These are phyloP conservation scores for Tuctoria greenei DNA, from an alignment of 176 grass and related monocot species.

Conservation along the genomic window DNA sequence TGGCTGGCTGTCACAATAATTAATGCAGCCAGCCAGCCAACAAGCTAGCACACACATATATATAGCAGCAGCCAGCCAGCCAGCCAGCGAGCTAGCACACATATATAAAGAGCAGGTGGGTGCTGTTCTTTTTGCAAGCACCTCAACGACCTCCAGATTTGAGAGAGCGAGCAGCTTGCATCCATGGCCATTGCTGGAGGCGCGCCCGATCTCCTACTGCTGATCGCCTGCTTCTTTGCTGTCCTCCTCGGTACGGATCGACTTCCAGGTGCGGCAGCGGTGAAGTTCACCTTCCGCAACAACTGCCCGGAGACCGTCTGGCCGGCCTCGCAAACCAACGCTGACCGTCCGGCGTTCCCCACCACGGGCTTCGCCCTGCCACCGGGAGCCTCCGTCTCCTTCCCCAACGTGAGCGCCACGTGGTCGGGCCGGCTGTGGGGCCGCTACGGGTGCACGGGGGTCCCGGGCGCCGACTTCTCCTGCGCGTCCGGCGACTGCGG, in stretches of 20 bases:
- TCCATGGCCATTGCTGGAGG: not conserved
- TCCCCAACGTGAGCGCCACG: constrained; percentile 5
- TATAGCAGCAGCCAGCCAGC: no score
- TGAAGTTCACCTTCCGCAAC: constrained; percentile 58
- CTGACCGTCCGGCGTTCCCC: constrained; percentile 17
- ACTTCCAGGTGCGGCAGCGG: constrained; percentile 29
- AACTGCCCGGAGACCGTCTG: constrained; percentile 56
- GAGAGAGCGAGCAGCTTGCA: no score
- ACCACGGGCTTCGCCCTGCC: constrained; percentile 47
- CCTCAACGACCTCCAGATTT: no score
- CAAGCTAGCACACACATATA: no score
- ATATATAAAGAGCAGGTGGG: no score
- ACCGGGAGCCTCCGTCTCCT: constrained; percentile 11
- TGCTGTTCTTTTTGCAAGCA: no score
- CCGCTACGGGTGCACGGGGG: constrained; percentile 33
- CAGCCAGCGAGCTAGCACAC: no score
- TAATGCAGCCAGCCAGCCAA: no score
- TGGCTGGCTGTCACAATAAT: no score
- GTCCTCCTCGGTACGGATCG: no score
- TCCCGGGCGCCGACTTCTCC: constrained; percentile 38
- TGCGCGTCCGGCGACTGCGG: constrained; percentile 59
- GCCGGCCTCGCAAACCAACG: constrained; percentile 39
- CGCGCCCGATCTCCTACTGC: no score
- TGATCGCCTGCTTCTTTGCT: no score
- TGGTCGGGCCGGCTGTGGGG: constrained; percentile 71